Conservation (phyloP, 768 basidiomycete genomes). For the Tylopilus felleus region DNA sequence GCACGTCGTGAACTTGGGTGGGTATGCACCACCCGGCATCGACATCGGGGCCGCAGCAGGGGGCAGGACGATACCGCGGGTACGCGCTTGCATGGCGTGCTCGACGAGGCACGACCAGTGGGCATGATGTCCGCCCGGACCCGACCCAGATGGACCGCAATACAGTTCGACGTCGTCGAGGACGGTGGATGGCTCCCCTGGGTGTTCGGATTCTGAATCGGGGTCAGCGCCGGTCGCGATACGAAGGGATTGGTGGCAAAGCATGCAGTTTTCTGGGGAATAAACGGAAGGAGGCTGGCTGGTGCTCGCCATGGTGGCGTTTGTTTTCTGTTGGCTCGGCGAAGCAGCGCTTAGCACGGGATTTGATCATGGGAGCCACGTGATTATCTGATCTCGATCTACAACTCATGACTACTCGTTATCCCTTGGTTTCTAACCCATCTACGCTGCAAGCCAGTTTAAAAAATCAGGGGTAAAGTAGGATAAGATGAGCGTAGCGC, state of each 20-base stretch:
- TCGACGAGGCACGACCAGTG: slow-evolving; percentile 30
- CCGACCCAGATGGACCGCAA: slow-evolving; percentile 19
- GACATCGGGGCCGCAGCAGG: not conserved
- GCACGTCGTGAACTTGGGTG: slow-evolving; percentile 7
- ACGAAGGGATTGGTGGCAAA: slow-evolving; percentile 17
- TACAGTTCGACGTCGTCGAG: slow-evolving; percentile 26
- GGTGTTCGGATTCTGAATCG: slow-evolving; percentile 2
- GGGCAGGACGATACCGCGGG: not conserved
- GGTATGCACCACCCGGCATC: not conserved
- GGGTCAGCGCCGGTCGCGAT: slow-evolving; percentile 7
- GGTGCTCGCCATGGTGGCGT: slow-evolving; percentile 3
- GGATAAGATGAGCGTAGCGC: slow-evolving; percentile 83
- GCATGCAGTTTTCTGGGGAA: slow-evolving; percentile 25
- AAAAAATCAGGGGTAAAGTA: slow-evolving; percentile 98
- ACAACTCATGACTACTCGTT: too few species aligned
- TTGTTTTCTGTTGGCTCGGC: not conserved
- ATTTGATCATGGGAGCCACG: not conserved
- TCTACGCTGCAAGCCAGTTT: slow-evolving; percentile 62
- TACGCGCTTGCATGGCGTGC: slow-evolving; percentile 3
- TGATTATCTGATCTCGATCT: slow-evolving; percentile 11
- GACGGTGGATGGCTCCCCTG: slow-evolving; percentile 6
- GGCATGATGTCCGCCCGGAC: slow-evolving; percentile 23
- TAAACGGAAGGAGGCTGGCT: slow-evolving; percentile 8
- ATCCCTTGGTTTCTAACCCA: too few species aligned
- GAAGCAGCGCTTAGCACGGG: too few species aligned